Base-by-base conservation (phyloP, 805 yeast genomes). In the Suhomyces sp. region DNA sequence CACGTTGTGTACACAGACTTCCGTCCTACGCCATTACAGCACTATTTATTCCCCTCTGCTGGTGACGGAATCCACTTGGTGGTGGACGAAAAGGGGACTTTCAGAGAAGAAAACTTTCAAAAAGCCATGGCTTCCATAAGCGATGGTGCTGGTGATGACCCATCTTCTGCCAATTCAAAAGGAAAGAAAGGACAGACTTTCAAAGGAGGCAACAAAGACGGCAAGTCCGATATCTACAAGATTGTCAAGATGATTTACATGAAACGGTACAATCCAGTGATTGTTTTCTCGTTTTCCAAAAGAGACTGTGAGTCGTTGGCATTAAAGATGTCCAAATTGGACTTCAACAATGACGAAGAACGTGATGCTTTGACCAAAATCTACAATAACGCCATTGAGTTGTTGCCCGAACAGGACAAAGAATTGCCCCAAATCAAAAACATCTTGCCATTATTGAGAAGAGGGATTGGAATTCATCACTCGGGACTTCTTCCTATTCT, bases 391-490 rank as follows among this genome's bases (percentile, higher is more conserved):
- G 99, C 99, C 19, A 84, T 94, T 56, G 84, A 85, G 52, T 79
- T 91, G 63, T 77, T 94, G 48, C 94, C 97, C 2, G 97, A 91
- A 57, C 83, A 85, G 12, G 99, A 94, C 68, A 84, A 89, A 64
- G 96, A 90, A 59, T 77, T 94, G 46, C 98, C 98, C 1, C 99
- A 94, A 71, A 94, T 94, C 61, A 88, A 89, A 61, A 93, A 90
- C 64, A 89, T 94, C 53, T 73, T 91, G 53, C 98, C 98, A 0
- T 73, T 94, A 49, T 75, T 94, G 57, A 85, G 86, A 68, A 84
- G 99, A 71, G 99, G 99, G 65, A 93, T 94, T 57, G 99, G 99
- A 64, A 94, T 94, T 62, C 99, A 94, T 75, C 99, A 94, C 71
- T 90, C 97, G 49, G 99, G 99, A 29, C 76, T 94, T 45, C 76